A percentile compares a stretch with the other conserved stretches of the same genome.
These are phyloP conservation scores for Coriaria nepalensis DNA, from an alignment of 306 rosid species.

Conservation along the genomic window DNA sequence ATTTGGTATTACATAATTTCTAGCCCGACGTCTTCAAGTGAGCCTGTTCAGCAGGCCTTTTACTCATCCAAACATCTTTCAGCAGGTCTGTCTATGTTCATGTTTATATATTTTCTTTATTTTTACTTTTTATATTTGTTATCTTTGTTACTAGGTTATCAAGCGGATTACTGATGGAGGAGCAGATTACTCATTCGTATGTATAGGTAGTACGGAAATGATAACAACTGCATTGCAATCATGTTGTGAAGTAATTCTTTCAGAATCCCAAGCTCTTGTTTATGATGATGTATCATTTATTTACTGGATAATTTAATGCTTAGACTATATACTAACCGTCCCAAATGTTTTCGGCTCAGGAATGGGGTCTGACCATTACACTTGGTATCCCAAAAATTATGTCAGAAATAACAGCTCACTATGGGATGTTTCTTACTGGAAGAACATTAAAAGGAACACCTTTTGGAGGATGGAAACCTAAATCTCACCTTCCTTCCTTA, in stretches of 20 bases:
- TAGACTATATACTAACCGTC: too few species aligned
- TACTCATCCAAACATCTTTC: background rate
- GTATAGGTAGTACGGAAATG: constrained; percentile 86
- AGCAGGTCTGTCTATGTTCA: background rate
- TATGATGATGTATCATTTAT: background rate
- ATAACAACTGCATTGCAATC: constrained; percentile 82
- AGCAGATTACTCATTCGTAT: constrained; percentile 91
- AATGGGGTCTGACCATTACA: constrained; percentile 89
- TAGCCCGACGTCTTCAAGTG: constrained; percentile 48
- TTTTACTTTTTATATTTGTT: constrained; percentile 8
- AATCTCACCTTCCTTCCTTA: constrained; percentile 78
- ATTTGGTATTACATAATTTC: constrained; percentile 71
- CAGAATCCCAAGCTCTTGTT: constrained; percentile 2
- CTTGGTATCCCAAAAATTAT: constrained; percentile 85
- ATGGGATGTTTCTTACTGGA: constrained; percentile 51
- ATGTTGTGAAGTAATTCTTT: constrained; percentile 66
- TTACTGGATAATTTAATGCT: too few species aligned
- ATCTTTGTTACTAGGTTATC: constrained; percentile 43
- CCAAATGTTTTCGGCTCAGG: constrained; percentile 24
- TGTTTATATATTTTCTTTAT: constrained; percentile 5
- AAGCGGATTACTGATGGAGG: constrained; percentile 74
- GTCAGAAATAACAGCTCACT: constrained; percentile 79
- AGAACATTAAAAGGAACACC: constrained; percentile 83
- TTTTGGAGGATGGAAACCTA: constrained; percentile 97
- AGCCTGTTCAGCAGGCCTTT: constrained; percentile 54